Evolutionary conservation across 2,329 filamentous ascomycete genomes (phyloP), one percentile per base, ranked within the genome.

Genomic region (Coleophoma cylindrospora): DNA sequence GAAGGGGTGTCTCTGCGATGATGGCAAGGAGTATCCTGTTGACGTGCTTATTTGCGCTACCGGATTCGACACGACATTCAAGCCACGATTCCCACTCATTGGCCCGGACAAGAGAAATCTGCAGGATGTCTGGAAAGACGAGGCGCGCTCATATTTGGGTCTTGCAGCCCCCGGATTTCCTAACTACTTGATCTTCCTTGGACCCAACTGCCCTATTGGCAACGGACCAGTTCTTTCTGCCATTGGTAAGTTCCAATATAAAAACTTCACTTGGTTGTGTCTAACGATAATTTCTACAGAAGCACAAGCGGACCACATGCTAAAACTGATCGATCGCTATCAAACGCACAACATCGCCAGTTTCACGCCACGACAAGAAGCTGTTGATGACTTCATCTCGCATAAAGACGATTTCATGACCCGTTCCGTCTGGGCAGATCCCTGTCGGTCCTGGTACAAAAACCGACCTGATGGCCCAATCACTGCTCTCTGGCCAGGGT

Each of bases 371-470:
- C 74, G 72, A 55, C 58, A 64, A 2, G 68, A 69, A 15, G 74
- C 71, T 1, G 71, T 79, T 8, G 61, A 64, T 11, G 79, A 80
- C 53, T 81, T 81, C 61, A 69, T 74, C 50, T 64, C 65, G 4
- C 68, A 71, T 63, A 71, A 71, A 40, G 70, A 75, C 50, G 54
- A 60, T 10, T 75, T 72, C 60, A 73, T 77, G 67, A 59, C 67
- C 50, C 63, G 59, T 19, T 72, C 73, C 0, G 74, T 76, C 1
- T 77, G 71, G 68, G 60, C 69, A 15, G 71, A 71, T 45, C 57
- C 65, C 1, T 77, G 74, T 54, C 68, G 65, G 21, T 70, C 65
- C 0, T 77, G 71, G 71, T 72, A 72, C 59, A 58, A 58, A 45
- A 51, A 52, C 36, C 52, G 53, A 2, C 51, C 63, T 0, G 62